Conservation (phyloP, 257 asterid species). For the Salvia hispanica region DNA sequence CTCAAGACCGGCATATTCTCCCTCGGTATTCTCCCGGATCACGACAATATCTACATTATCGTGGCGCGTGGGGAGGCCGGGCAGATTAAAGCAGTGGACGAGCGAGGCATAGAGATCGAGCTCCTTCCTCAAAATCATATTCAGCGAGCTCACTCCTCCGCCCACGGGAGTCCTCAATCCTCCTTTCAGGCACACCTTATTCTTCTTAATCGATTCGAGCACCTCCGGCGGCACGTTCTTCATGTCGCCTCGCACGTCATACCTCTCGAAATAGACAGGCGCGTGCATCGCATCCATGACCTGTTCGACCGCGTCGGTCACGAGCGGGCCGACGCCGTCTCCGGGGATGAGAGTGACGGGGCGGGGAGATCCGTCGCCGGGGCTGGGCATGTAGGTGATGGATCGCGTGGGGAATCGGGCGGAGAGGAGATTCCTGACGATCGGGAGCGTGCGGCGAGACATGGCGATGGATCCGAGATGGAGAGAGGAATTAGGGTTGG, state of each 20-base stretch:
- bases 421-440: constrained; percentile 44
- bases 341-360: constrained; percentile 89
- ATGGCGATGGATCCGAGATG: constrained; percentile 15
- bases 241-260: constrained; percentile 80
- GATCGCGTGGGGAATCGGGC: constrained; percentile 60
- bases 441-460: constrained; percentile 53
- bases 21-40: constrained; percentile 95
- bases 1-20: constrained; percentile 94
- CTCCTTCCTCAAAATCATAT: constrained; percentile 79
- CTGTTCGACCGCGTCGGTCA: constrained; percentile 93
- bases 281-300: constrained; percentile 99
- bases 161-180: constrained; percentile 92
- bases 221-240: constrained; percentile 70
- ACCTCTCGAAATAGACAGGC: constrained; percentile 82
- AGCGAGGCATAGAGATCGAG: constrained; percentile 94
- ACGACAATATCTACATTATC: constrained; percentile 85
- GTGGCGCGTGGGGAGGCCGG: constrained; percentile 83
- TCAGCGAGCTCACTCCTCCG: constrained; percentile 91
- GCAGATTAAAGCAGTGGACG: constrained; percentile 83
- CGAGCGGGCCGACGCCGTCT: constrained; percentile 93
- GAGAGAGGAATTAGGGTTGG: constrained; percentile 22
- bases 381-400: constrained; percentile 95
- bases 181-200: constrained; percentile 91
- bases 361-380: constrained; percentile 89
- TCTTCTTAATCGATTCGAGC: constrained; percentile 76